Base-by-base conservation (phyloP, 441 rosid genomes). In the Biscutella laevigata region DNA sequence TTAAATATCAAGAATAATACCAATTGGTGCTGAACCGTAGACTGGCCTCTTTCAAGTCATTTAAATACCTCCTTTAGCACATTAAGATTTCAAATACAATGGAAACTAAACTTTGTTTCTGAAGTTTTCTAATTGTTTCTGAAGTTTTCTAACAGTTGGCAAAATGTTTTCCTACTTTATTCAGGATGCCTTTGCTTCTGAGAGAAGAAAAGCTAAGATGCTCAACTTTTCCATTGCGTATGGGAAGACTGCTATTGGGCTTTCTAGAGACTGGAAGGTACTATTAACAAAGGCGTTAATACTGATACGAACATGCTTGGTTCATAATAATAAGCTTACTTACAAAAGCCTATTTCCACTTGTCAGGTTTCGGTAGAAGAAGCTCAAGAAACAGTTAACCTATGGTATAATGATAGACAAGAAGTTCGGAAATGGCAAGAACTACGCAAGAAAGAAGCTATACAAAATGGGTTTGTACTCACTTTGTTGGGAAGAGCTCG, bases 141-240 rank as follows among this genome's bases (percentile, higher is more conserved):
- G 29, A 20, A 16, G 46, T 46, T 46, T 47, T 46, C 27, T 45
- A 45, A 58, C 37, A 20, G 29, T 1, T 35, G 13, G 29, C 29
- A 17, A 61, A 28, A 32, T 42, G 21, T 51, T 58, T 54, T 33
- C 27, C 29, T 29, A 51, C 56, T n/a, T 46, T 51, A 36, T 48
- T 12, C 75, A 88, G 99, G 99, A 92, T 69, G 90, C 86, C 41
- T 88, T 82, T 68, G 94, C 67, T 58, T 82, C 95, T 40, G 97
- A 92, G 73, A 79, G 99, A 77, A 86, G 98, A 72, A 88, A 88
- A 73, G 96, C 98, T 21, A 92, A 88, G 73, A 92, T 92, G 98
- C 95, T 91, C 5, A 91, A 91, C 76, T 91, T 91, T 62, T 91
- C 98, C 14, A 91, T 91, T 71, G 98, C 98, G 0, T 88, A 91